Base-by-base conservation (phyloP, 129 eudicot species). In the Arctium lappa region DNA sequence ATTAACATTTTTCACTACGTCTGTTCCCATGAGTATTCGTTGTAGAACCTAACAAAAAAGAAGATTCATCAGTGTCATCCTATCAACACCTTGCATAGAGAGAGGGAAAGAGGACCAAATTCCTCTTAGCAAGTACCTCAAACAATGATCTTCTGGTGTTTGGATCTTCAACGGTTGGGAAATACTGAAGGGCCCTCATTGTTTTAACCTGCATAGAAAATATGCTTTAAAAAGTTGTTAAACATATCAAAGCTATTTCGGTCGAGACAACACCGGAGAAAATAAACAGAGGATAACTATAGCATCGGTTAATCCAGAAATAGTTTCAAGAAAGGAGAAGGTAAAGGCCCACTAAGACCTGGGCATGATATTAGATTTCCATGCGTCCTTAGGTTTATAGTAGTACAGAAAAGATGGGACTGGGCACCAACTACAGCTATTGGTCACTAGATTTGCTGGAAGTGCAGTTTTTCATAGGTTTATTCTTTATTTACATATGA, bases 121-220 rank as follows among this genome's bases (percentile, higher is more conserved):
- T 27, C 33, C 31, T 33, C 66, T 77, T 63, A 69, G 6, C n/a
- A 66, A 65, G 15, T 76, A 89, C 97, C 92, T 95, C 98, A 91
- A 95, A 95, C 87, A 95, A 90, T 56, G 97, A 86, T 85, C 98
- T 95, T 88, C 92, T 89, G 22, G 92, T 88, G 76, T 87, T 90
- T 69, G 99, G 99, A 90, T 95, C 99, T 87, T 95, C 99, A 73
- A 95, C 73, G 22, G 95, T 91, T 79, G 99, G 99, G 72, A 95
- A 95, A 91, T 95, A 95, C 81, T 95, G 99, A 78, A 95, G 97
- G 40, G 97, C 98, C 88, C 99, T 91, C 98, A 95, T 91, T 63
- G 99, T 88, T 84, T 95, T 95, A 73, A 93, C 99, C 98, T 95
- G 92, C 83, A 91, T 39, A 77, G 31, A 75, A 79, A 30, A 40